Evolutionary conservation across 1,284 basidiomycete species (phyloP).

Genomic region (Schizophyllum amplum): DNA sequence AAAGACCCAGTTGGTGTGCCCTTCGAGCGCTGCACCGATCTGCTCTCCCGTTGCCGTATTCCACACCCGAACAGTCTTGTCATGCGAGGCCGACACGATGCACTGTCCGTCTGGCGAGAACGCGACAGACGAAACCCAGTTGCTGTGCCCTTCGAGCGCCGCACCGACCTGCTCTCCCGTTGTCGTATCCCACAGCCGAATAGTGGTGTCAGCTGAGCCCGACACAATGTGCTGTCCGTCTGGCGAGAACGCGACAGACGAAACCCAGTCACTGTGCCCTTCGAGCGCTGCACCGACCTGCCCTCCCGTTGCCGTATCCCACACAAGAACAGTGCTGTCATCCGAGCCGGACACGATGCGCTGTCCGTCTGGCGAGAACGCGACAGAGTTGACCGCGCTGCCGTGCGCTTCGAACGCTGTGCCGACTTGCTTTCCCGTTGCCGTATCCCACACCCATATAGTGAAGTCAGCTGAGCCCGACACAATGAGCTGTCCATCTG

Average conservation of each 20-base stretch:
- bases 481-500: background rate
- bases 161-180: background rate
- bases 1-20: slow-evolving; percentile 1
- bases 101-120: slow-evolving; percentile 16
- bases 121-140: slow-evolving; percentile 3
- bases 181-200: slow-evolving; percentile 3
- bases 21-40: background rate
- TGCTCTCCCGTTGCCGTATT: slow-evolving; percentile 3
- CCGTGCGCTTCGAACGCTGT: background rate
- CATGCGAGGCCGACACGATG: slow-evolving; percentile 11
- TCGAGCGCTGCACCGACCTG: background rate
- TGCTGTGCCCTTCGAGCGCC: background rate
- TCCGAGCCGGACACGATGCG: slow-evolving; percentile 1
- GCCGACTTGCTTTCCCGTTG: background rate
- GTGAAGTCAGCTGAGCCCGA: background rate
- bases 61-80: slow-evolving; percentile 15
- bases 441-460: background rate
- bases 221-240: slow-evolving; percentile 11
- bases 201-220: slow-evolving; percentile 4
- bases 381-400: background rate
- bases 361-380: background rate
- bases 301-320: background rate
- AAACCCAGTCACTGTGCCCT: slow-evolving; percentile 1
- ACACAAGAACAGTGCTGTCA: slow-evolving; percentile 1
- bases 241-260: slow-evolving; percentile 13